Conservation (phyloP, 169 alveolate species). For the Perkinsus olseni region DNA sequence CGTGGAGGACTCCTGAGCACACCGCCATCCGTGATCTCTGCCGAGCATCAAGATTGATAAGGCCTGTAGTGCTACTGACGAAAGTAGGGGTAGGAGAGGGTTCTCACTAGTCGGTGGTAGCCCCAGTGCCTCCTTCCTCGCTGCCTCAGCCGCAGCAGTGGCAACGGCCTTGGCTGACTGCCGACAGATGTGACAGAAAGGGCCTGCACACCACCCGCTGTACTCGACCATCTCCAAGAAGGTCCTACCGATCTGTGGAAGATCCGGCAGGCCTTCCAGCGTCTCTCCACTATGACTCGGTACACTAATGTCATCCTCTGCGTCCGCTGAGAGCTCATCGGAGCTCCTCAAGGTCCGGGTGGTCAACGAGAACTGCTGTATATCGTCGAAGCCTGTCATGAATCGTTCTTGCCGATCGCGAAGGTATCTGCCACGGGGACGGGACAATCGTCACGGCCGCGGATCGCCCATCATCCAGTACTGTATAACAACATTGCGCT, state of each 20-base stretch:
- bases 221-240: too few species aligned
- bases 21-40: background rate
- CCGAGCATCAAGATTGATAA: background rate
- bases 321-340: background rate
- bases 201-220: background rate
- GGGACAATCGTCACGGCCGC: background rate
- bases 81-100: background rate
- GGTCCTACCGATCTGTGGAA: background rate
- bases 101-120: background rate
- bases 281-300: background rate
- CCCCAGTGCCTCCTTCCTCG: background rate
- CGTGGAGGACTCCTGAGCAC: background rate
- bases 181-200: background rate
- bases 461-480: background rate
- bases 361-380: background rate
- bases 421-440: background rate
- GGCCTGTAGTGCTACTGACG: background rate
- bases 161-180: background rate
- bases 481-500: background rate
- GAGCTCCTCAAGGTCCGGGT: background rate
- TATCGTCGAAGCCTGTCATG: background rate
- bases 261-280: background rate
- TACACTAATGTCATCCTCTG: background rate
- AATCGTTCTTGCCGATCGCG: background rate
- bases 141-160: background rate